Evolutionary conservation across 2,329 filamentous ascomycete genomes (phyloP).

Genomic region (Hypoxylon sp.): DNA sequence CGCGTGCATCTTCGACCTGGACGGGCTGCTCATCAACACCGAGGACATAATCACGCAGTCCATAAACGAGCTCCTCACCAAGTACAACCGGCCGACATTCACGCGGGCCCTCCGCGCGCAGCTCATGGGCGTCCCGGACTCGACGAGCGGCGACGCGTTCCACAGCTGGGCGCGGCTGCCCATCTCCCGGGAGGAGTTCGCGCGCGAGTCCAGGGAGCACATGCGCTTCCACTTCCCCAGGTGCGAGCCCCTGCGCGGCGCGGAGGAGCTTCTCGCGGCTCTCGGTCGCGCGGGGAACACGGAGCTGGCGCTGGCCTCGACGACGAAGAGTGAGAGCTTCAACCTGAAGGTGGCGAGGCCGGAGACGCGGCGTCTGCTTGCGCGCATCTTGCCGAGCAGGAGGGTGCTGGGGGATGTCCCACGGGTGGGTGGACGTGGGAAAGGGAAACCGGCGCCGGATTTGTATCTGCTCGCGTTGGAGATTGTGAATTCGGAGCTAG

Average conservation of each 20-base stretch:
- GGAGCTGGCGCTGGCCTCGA: background rate
- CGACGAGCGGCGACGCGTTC: slow-evolving; percentile 63
- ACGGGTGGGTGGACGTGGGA: slow-evolving; percentile 67
- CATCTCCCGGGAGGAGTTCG: slow-evolving; percentile 59
- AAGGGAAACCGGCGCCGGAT: slow-evolving; percentile 75
- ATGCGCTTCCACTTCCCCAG: slow-evolving; percentile 44
- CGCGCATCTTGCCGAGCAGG: slow-evolving; percentile 59
- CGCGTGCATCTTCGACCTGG: slow-evolving; percentile 79
- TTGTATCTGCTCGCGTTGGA: slow-evolving; percentile 74
- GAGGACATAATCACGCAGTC: slow-evolving; percentile 74
- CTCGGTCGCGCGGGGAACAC: no score
- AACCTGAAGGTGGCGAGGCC: slow-evolving; percentile 62
- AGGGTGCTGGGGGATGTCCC: slow-evolving; percentile 71
- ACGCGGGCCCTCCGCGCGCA: slow-evolving; percentile 73
- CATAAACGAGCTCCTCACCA: slow-evolving; percentile 69
- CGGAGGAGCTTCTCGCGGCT: background rate
- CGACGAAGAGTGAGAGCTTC: slow-evolving; percentile 55
- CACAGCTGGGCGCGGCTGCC: slow-evolving; percentile 73
- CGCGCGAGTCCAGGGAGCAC: slow-evolving; percentile 42
- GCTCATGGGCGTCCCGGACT: slow-evolving; percentile 55
- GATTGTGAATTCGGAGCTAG: slow-evolving; percentile 65
- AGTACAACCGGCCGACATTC: slow-evolving; percentile 66
- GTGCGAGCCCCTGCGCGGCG: background rate
- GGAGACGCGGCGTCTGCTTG: slow-evolving; percentile 39
- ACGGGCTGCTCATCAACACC: slow-evolving; percentile 75